Conservation (phyloP, 371 early-diverging fungal species). For the Umbelopsis sp. region DNA sequence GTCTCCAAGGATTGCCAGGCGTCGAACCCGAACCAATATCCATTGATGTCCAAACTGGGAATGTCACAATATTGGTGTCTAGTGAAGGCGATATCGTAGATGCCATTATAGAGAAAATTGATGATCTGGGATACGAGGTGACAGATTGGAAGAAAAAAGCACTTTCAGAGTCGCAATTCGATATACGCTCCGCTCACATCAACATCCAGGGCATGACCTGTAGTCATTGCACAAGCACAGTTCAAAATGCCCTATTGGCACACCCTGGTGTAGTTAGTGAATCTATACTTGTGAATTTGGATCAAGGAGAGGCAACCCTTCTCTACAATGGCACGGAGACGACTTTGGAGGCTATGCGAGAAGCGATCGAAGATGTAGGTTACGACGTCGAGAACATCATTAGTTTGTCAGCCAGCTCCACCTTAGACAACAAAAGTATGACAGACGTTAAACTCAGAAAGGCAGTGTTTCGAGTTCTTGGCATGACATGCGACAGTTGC, state of each 20-base stretch:
- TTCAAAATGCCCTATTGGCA: constrained; percentile 47
- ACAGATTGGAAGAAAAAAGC: neutral
- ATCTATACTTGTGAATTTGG: constrained; percentile 48
- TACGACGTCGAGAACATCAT: constrained; percentile 55
- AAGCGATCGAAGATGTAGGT: constrained; percentile 66
- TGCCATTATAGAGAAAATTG: neutral
- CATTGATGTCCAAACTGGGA: constrained; percentile 40
- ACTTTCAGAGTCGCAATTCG: too few relatives aligned
- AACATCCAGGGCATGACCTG: constrained; percentile 84
- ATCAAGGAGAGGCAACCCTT: constrained; percentile 43
- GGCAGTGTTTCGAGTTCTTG: constrained; percentile 52
- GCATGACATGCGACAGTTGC: constrained; percentile 42
- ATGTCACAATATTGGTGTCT: neutral
- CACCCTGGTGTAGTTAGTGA: constrained; percentile 57
- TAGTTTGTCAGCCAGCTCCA: neutral
- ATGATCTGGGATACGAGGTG: neutral
- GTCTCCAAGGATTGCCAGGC: constrained; percentile 50
- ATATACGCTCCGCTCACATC: constrained; percentile 27
- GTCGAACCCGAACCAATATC: constrained; percentile 50
- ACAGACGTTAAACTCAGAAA: constrained; percentile 22
- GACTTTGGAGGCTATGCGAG: constrained; percentile 36
- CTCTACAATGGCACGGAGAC: constrained; percentile 30
- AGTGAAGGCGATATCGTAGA: neutral
- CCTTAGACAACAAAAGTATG: neutral
- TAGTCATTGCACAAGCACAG: constrained; percentile 72